Percentiles rank a stretch among this genome's conserved stretches.
These are phyloP conservation scores for Mrakia hoshinonis DNA, from an alignment of 768 basidiomycete genomes.

Conservation along the genomic window DNA sequence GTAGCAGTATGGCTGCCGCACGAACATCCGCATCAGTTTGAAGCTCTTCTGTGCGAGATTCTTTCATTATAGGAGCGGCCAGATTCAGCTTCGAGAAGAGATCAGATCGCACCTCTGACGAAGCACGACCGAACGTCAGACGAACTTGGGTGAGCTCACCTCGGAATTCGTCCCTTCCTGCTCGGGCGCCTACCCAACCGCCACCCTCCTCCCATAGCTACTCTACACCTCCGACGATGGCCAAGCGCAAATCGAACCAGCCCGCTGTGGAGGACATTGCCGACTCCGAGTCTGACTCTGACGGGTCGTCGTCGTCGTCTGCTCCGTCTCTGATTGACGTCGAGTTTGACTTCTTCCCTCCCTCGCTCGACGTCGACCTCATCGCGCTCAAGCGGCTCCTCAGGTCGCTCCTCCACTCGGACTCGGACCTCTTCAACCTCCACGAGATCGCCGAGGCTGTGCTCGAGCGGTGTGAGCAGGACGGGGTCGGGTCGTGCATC, in stretches of 20 bases:
- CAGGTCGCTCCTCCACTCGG: conserved; percentile 58
- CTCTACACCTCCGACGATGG: background rate
- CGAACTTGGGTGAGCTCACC: background rate
- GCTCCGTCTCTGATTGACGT: conserved; percentile 56
- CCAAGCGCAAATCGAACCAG: conserved; percentile 20
- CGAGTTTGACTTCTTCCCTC: conserved; percentile 89
- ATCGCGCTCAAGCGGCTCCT: conserved; percentile 51
- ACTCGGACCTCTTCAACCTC: conserved; percentile 62
- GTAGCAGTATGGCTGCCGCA: too few relatives aligned
- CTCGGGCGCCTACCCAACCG: background rate
- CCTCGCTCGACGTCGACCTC: conserved; percentile 77
- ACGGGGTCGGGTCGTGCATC: conserved; percentile 69
- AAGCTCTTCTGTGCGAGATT: too few relatives aligned
- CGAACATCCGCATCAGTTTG: too few relatives aligned
- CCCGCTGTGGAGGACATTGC: background rate
- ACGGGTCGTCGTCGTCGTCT: conserved; percentile 18
- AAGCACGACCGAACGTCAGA: too few relatives aligned
- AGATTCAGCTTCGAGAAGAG: too few relatives aligned
- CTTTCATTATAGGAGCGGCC: too few relatives aligned
- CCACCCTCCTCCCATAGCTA: background rate
- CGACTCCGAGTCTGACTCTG: conserved; percentile 7
- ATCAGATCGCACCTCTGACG: too few relatives aligned
- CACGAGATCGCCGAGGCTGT: conserved; percentile 73
- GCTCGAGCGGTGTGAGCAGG: conserved; percentile 51
- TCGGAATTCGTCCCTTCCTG: background rate